Conservation (phyloP, 2,329 filamentous ascomycete species). For the Remersonia thermophila region DNA sequence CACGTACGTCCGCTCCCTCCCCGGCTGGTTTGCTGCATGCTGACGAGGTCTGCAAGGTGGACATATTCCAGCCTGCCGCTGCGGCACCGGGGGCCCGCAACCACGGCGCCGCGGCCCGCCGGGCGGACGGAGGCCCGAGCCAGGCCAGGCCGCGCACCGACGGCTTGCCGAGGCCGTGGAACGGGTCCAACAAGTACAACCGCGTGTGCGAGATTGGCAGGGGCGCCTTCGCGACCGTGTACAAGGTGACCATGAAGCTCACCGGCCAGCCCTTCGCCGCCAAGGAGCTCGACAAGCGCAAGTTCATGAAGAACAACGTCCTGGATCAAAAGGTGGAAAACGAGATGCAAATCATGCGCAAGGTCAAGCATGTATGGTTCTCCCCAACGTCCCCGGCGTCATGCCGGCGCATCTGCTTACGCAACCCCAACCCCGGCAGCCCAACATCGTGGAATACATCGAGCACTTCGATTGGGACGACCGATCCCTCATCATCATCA, state of each 20-base stretch:
- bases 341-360: conserved; percentile 92
- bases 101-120: not conserved
- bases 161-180: conserved; percentile 54
- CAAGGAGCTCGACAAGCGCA: conserved; percentile 87
- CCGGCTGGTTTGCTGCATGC: not conserved
- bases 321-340: conserved; percentile 88
- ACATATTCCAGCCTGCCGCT: conserved; percentile 14
- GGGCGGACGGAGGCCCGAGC: conserved; percentile 1
- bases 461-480: conserved; percentile 75
- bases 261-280: conserved; percentile 77
- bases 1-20: conserved; percentile 25
- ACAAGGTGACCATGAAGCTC: conserved; percentile 76
- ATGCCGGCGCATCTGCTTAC: too few species aligned
- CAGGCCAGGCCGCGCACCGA: conserved; percentile 17
- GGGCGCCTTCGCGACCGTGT: conserved; percentile 89
- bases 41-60: conserved; percentile 10
- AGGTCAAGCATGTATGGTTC: conserved; percentile 60
- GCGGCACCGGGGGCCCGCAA: too few species aligned
- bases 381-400: too few species aligned
- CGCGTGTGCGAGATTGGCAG: conserved; percentile 72
- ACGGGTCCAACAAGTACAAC: conserved; percentile 75
- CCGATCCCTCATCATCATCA: conserved; percentile 86
- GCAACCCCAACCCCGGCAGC: conserved; percentile 36
- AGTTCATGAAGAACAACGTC: conserved; percentile 84
- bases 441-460: conserved; percentile 83